Base-by-base conservation (phyloP, 73 alveolate genomes). In the Paramecium primaurelia region DNA sequence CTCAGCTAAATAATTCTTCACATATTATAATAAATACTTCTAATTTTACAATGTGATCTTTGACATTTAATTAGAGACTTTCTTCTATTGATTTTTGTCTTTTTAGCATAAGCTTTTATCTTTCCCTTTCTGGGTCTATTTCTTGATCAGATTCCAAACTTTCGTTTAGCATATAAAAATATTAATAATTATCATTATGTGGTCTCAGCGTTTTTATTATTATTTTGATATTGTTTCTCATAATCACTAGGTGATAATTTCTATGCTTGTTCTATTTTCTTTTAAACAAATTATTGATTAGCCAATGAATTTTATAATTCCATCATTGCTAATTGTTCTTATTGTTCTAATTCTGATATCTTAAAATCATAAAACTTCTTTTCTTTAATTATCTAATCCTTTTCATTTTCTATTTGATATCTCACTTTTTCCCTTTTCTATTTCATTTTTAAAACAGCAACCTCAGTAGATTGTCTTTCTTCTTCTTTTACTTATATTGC, bases 61-160 rank as follows among this genome's bases (percentile, higher is more conserved):
- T 80, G 9, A 80, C 91, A 80, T 80, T 80, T 25, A 80, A 49
- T 45, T 80, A 36, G 30, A 80, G 34, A 49, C 91, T 80, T 58
- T 80, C 91, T 7, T 80, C 91, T 2, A 80, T 80, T 45, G 91
- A 80, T 32, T 80, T 80, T 38, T 80, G 49, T n/a, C 91, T 42
- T 36, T 47, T 49, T 11, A 80, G 10, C 75, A 80, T 45, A 32
- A 45, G 91, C 58, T 49, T 80, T 40, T 40, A 8, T 36, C 45
- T 80, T 25, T 80, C 91, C n/a, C 38, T 80, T 25, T 80, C 91
- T 26, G 91, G 91, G 16, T 80, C 91, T 8, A 80, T 14, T 64
- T 34, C 47, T 25, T 47, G 10, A 25, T 80, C 91, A 12, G 91
- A 80, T 80, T 80, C 91, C 77, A 80, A 47, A 80, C 91, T 80